phyloP scores from a whole-genome alignment of 176 grass and related monocot species.

The Ampelocalamus luodianensis region DNA sequence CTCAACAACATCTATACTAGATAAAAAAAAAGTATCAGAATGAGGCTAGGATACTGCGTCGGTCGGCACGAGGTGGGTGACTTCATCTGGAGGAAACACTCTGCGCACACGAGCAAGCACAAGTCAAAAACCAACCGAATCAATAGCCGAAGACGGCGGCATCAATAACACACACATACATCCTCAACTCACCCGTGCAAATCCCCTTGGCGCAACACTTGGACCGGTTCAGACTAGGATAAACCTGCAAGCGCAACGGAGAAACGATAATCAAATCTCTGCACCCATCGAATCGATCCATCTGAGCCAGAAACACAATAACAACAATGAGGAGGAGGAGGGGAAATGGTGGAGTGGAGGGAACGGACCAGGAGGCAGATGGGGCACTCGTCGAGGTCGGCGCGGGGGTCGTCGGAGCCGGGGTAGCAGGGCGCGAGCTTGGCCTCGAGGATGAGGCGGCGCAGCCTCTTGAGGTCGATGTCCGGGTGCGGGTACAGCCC shows the following conservation, averaged over 20 bases:
- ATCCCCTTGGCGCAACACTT: slow-evolving; percentile 96
- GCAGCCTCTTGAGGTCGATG: slow-evolving; percentile 89
- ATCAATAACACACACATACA: neutral
- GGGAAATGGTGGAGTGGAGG: neutral
- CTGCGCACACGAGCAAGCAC: slow-evolving; percentile 42
- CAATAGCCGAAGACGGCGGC: neutral
- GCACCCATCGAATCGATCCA: neutral
- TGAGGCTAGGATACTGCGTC: slow-evolving; percentile 71
- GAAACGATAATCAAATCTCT: neutral
- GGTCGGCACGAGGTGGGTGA: slow-evolving; percentile 63
- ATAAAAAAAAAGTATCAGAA: slow-evolving; percentile 1
- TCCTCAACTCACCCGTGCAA: slow-evolving; percentile 68
- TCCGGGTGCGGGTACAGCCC: slow-evolving; percentile 83
- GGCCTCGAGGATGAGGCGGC: slow-evolving; percentile 82
- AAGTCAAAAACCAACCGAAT: slow-evolving; percentile 8
- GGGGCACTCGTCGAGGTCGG: slow-evolving; percentile 88
- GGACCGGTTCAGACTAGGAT: slow-evolving; percentile 83
- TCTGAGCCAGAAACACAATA: no score
- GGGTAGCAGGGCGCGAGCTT: slow-evolving; percentile 92
- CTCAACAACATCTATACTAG: neutral
- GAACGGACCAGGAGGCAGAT: slow-evolving; percentile 87
- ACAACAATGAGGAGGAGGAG: neutral
- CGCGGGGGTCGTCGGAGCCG: slow-evolving; percentile 65
- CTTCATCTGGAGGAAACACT: slow-evolving; percentile 99
- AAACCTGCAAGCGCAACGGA: slow-evolving; percentile 54